A percentile compares a stretch with the other conserved stretches of the same genome.
phyloP scores from a whole-genome alignment of 148 eudicot genomes.

The Rhododendron vialii region DNA sequence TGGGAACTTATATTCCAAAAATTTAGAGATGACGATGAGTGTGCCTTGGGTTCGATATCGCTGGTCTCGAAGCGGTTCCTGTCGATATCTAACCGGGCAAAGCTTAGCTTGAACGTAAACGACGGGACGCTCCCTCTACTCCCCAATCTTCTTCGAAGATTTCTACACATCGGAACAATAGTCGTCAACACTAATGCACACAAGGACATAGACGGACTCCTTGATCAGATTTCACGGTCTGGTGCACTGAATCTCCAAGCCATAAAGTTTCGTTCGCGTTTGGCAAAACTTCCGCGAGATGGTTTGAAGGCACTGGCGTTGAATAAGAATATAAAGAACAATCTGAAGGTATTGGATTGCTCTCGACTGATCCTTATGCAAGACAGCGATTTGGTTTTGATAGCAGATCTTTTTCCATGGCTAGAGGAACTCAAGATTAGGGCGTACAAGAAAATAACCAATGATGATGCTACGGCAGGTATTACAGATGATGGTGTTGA shows the following conservation, averaged over 20 bases:
- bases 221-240: too few species aligned
- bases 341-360: not conserved
- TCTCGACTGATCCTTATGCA: not conserved
- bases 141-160: not conserved
- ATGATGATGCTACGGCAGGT: too few species aligned
- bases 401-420: too few species aligned
- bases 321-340: not conserved
- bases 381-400: not conserved
- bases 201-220: not conserved
- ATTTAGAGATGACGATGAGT: not conserved
- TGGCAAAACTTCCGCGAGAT: not conserved
- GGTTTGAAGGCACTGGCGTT: not conserved
- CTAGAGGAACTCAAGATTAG: too few species aligned
- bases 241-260: not conserved
- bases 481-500: not conserved
- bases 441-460: too few species aligned
- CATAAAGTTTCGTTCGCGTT: not conserved
- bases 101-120: not conserved
- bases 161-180: not conserved
- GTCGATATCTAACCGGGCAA: not conserved
- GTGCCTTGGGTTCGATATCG: not conserved
- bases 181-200: not conserved
- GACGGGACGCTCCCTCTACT: not conserved
- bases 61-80: not conserved
- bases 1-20: not conserved